These are phyloP conservation scores for Carex littledalei DNA, from an alignment of 176 grass and related monocot species.

Conservation along the genomic window DNA sequence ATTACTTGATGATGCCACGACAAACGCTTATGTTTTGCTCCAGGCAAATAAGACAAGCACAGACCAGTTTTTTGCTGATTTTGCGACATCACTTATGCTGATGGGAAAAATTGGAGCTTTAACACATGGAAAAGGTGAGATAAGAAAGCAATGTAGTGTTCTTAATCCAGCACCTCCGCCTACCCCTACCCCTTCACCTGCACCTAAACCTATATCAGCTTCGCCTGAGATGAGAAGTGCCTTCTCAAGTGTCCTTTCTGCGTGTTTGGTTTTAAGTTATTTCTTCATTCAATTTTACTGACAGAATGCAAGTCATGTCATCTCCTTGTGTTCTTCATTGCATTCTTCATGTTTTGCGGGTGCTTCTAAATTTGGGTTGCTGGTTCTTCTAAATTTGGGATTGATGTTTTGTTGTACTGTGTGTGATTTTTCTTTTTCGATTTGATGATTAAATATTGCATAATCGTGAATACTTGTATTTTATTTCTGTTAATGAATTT, in stretches of 20 bases:
- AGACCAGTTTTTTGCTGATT: constrained; percentile 9
- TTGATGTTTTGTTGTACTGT: background rate
- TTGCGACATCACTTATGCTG: background rate
- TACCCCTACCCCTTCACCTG: background rate
- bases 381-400: background rate
- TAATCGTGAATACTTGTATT: background rate
- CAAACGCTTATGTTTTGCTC: background rate
- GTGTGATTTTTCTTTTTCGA: background rate
- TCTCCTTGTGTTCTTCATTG: background rate
- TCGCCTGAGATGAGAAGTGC: background rate
- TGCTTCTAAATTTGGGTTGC: background rate
- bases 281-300: background rate
- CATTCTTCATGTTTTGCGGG: background rate
- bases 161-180: background rate
- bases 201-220: background rate
- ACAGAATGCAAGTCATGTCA: background rate
- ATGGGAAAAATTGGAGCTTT: constrained; percentile 25
- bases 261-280: background rate
- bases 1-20: background rate
- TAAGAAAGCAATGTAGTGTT: constrained; percentile 12
- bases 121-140: background rate
- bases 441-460: background rate
- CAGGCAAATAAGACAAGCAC: constrained; percentile 10
- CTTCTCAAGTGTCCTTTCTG: background rate
- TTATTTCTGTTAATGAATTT: background rate